These are phyloP conservation scores for Zanthoxylum bungeanum DNA, from an alignment of 345 rosid species.

Conservation along the genomic window DNA sequence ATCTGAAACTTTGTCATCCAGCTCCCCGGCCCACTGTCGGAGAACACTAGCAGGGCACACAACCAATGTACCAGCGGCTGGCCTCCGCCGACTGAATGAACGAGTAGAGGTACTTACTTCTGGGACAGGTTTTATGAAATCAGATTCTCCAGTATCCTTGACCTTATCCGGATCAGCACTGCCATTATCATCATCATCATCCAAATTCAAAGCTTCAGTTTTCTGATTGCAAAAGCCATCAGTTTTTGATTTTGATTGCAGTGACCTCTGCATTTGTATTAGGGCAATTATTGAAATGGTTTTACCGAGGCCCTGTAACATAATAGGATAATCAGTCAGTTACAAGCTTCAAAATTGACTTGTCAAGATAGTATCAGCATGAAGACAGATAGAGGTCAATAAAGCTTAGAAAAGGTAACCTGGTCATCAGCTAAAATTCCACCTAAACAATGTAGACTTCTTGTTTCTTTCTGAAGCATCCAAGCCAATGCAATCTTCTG, in stretches of 20 bases:
- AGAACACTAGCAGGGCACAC: conserved; percentile 96
- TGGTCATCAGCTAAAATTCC: conserved; percentile 99
- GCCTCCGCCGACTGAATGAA: conserved; percentile 47
- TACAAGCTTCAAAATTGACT: neutral
- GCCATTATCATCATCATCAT: conserved; percentile 65
- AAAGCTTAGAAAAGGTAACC: conserved; percentile 39
- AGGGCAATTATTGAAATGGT: conserved; percentile 95
- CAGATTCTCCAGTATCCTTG: conserved; percentile 39
- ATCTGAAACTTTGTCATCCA: conserved; percentile 79
- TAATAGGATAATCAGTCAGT: conserved; percentile 14
- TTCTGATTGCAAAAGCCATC: conserved; percentile 39
- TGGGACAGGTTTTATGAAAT: conserved; percentile 29
- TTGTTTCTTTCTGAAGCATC: conserved; percentile 94
- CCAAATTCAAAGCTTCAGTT: conserved; percentile 81
- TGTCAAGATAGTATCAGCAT: neutral
- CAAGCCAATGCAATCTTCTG: conserved; percentile 98
- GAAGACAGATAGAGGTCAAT: neutral
- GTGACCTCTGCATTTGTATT: conserved; percentile 62
- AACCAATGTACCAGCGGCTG: conserved; percentile 87
- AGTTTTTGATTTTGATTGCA: conserved; percentile 54
- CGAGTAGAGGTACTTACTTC: conserved; percentile 54
- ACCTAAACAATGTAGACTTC: conserved; percentile 77
- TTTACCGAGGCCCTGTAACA: conserved; percentile 91
- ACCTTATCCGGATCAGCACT: conserved; percentile 29
- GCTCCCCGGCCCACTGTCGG: conserved; percentile 93